Conservation (phyloP, 257 asterid genomes). For the Gynochthodes officinalis region DNA sequence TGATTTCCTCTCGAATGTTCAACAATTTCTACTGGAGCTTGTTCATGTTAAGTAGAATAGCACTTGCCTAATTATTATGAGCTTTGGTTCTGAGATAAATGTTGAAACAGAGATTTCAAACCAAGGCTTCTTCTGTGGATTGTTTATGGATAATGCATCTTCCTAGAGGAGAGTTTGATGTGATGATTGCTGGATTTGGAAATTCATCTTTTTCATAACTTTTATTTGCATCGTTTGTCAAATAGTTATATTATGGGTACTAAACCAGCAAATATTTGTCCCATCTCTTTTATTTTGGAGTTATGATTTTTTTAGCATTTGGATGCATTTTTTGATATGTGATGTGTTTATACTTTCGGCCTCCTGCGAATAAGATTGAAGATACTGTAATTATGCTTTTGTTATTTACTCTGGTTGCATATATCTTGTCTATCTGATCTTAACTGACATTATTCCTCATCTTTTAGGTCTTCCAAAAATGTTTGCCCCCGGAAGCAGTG, state of each 20-base stretch:
- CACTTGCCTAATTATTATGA: background rate
- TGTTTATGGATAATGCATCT: background rate
- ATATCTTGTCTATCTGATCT: conserved; percentile 15
- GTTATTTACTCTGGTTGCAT: too few relatives aligned
- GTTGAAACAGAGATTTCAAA: background rate
- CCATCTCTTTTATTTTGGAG: background rate
- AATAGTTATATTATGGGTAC: too few relatives aligned
- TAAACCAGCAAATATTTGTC: background rate
- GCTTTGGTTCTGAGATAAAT: background rate
- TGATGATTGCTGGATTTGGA: background rate
- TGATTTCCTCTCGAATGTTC: background rate
- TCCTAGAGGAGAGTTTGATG: background rate
- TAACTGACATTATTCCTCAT: conserved; percentile 18
- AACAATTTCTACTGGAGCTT: background rate
- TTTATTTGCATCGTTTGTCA: background rate
- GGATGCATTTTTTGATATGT: background rate
- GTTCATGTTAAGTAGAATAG: background rate
- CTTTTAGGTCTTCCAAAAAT: conserved; percentile 88
- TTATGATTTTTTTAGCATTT: background rate
- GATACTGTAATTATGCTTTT: background rate
- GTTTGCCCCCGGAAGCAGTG: conserved; percentile 97
- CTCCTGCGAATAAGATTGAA: background rate
- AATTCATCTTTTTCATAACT: background rate
- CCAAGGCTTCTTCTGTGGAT: background rate
- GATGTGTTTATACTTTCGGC: background rate